Evolutionary conservation across 1,284 basidiomycete species (phyloP), one percentile per base, ranked within the genome.

Genomic region (Cryptococcus floricola): DNA sequence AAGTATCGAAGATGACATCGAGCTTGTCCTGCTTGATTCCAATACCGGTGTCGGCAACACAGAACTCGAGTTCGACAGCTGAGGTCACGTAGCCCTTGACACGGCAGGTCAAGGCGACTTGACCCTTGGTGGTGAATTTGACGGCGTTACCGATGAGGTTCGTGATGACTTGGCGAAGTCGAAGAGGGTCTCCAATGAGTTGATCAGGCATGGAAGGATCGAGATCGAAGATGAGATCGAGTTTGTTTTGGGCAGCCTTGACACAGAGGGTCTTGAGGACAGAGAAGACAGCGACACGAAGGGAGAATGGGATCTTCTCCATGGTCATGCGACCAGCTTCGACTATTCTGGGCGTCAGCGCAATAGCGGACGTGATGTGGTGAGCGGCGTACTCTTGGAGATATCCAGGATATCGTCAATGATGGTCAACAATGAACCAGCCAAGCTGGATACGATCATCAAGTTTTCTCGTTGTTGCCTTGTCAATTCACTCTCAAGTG

Each of bases 311-410:
- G 39, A 98, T 94, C 58, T 94, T 89, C 76, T 99, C 96, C 86
- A 98, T 97, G 4, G 93, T 98, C 96, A 98, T 98, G 19, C 96
- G 87, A 58, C 96, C 96, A 46, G 95, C 95, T 78, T 98, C 95
- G 67, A 95, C 91, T 95, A 64, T 31, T 34, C 23, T 8, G 3
- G 1, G n/a, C 41, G 52, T 63, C 54, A 68, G 63, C 60, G 46
- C 34, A 34, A 45, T 18, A 14, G 14, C 16, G n/a, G 16, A 1
- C 5, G 49, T 14, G 1, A 18, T 5, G 19, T 10, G 18, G 4
- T 2, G 0, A 6, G 14, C 6, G n/a, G 82, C 88, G 58, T 66
- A 92, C 92, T 95, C 84, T 97, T 97, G 28, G 92, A 96, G 64
- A 97, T 96, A 82, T 97, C 93, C 80, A 96, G 83, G 67, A 97